Evolutionary conservation across 2,329 filamentous ascomycete genomes (phyloP).

Genomic region (Moelleriella libera): DNA sequence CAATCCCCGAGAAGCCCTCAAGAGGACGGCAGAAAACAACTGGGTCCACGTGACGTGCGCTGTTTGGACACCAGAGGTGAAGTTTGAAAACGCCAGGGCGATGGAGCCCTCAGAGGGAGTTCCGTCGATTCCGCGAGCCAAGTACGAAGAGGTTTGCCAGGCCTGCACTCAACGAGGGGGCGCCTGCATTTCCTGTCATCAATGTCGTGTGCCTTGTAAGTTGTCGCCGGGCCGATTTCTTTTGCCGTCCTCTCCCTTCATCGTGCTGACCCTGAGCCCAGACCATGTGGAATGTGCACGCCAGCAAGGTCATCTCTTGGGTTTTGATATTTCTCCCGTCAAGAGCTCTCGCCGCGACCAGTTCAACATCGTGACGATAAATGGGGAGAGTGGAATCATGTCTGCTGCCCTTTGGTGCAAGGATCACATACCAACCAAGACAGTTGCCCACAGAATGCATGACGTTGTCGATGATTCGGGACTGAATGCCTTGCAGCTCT

Average conservation of each 20-base stretch:
- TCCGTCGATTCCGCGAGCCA: slow-evolving; percentile 58
- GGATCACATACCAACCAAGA: slow-evolving; percentile 63
- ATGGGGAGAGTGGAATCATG: slow-evolving; percentile 69
- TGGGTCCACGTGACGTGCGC: slow-evolving; percentile 96
- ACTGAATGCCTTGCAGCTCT: slow-evolving; percentile 73
- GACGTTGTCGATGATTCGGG: slow-evolving; percentile 59
- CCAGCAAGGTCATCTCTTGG: slow-evolving; percentile 67
- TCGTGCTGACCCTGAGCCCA: slow-evolving; percentile 5
- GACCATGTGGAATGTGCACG: slow-evolving; percentile 79
- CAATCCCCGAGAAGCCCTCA: slow-evolving; percentile 78
- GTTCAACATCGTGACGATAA: slow-evolving; percentile 64
- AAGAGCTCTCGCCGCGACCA: slow-evolving; percentile 80
- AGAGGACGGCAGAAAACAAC: slow-evolving; percentile 90
- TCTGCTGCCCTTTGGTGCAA: slow-evolving; percentile 85
- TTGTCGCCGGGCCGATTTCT: slow-evolving; percentile 9
- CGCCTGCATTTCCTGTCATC: slow-evolving; percentile 74
- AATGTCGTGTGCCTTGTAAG: slow-evolving; percentile 45
- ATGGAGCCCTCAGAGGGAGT: slow-evolving; percentile 85
- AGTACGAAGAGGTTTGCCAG: slow-evolving; percentile 69
- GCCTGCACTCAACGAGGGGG: slow-evolving; percentile 62
- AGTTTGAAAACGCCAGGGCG: slow-evolving; percentile 73
- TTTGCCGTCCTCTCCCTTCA: neutral
- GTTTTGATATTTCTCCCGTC: slow-evolving; percentile 80
- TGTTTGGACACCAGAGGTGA: slow-evolving; percentile 82
- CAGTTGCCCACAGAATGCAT: slow-evolving; percentile 62